Evolutionary conservation across 768 basidiomycete species (phyloP).

Genomic region (Amanita exitialis): DNA sequence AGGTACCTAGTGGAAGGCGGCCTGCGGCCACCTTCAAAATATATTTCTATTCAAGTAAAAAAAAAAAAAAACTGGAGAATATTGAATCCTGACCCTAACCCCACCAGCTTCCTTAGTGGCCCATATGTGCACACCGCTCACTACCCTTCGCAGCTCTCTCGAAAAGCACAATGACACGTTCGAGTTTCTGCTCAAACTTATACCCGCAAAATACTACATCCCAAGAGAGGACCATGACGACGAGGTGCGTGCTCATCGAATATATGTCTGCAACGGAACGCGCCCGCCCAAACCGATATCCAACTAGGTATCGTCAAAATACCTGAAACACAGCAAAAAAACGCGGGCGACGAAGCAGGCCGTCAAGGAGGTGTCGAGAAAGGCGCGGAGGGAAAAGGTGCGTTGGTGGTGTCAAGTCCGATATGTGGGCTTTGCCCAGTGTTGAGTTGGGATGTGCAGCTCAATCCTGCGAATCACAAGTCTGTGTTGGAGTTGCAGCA

Average conservation of each 20-base stretch:
- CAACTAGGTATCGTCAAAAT: background rate
- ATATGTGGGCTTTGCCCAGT: background rate
- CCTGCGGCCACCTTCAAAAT: no score
- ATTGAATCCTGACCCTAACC: background rate
- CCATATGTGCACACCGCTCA: slow-evolving; percentile 38
- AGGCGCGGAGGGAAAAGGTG: slow-evolving; percentile 83
- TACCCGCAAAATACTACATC: slow-evolving; percentile 87
- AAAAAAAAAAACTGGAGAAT: no score
- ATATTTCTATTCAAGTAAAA: no score
- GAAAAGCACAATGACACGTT: slow-evolving; percentile 84
- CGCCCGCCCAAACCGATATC: no score
- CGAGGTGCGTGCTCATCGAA: slow-evolving; percentile 32
- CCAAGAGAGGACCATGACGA: slow-evolving; percentile 61
- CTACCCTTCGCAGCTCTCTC: slow-evolving; percentile 48
- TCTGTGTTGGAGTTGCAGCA: slow-evolving; percentile 61
- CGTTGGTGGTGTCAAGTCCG: slow-evolving; percentile 7
- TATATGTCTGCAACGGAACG: background rate
- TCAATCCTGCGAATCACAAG: slow-evolving; percentile 88
- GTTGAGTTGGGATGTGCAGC: slow-evolving; percentile 31
- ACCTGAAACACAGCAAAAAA: slow-evolving; percentile 73
- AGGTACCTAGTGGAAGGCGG: no score
- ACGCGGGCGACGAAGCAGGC: slow-evolving; percentile 76
- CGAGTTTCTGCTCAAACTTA: slow-evolving; percentile 71
- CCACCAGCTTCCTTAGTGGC: background rate
- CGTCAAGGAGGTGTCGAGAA: slow-evolving; percentile 81